Percentiles rank a stretch among this genome's conserved stretches.
Conservation (phyloP, 371 early-diverging fungal species). For the Apophysomyces trapeziformis region DNA sequence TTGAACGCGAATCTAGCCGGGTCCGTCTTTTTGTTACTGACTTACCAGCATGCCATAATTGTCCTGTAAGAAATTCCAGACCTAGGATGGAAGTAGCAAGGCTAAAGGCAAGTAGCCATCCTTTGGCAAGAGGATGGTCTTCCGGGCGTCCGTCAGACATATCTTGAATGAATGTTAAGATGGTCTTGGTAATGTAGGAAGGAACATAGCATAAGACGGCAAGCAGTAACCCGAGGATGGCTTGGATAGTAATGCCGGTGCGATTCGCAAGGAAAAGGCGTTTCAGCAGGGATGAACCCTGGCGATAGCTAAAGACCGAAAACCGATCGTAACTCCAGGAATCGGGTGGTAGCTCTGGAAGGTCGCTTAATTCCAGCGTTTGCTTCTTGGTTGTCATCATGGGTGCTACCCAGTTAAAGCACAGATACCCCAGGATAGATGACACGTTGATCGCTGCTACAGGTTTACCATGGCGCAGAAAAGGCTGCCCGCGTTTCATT, state of each 20-base stretch:
- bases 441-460: slow-evolving; percentile 21
- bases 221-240: slow-evolving; percentile 29
- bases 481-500: slow-evolving; percentile 33
- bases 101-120: slow-evolving; percentile 46
- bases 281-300: slow-evolving; percentile 2
- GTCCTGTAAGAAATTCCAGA: slow-evolving; percentile 44
- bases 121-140: slow-evolving; percentile 13
- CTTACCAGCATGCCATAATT: slow-evolving; percentile 57
- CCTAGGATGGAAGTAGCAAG: slow-evolving; percentile 45
- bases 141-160: slow-evolving; percentile 21
- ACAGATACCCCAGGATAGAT: slow-evolving; percentile 23
- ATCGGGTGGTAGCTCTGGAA: slow-evolving; percentile 34
- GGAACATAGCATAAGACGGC: slow-evolving; percentile 40
- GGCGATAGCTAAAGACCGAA: slow-evolving; percentile 20
- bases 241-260: slow-evolving; percentile 26
- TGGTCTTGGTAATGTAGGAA: slow-evolving; percentile 38
- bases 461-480: slow-evolving; percentile 34
- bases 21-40: background rate
- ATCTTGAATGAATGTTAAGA: slow-evolving; percentile 28
- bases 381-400: slow-evolving; percentile 36
- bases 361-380: slow-evolving; percentile 35
- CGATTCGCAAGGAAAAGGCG: slow-evolving; percentile 27
- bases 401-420: slow-evolving; percentile 30
- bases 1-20: background rate
- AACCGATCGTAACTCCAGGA: slow-evolving; percentile 27